These are phyloP conservation scores for Quercus phellos DNA, from an alignment of 331 rosid genomes.

Conservation along the genomic window DNA sequence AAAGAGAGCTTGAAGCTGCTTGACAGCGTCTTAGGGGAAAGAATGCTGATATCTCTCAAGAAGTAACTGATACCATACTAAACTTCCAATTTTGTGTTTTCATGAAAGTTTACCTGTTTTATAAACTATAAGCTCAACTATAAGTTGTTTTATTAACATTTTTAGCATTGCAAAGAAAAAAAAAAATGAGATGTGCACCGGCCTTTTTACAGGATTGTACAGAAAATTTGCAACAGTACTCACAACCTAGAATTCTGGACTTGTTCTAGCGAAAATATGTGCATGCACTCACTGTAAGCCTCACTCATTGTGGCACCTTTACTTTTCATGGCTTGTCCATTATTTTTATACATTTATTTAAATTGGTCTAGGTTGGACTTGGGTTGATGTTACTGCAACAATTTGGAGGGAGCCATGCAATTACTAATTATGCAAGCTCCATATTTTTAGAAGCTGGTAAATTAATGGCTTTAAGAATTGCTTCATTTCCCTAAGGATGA, in stretches of 20 bases:
- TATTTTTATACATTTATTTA: background rate
- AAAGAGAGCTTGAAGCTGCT: no score
- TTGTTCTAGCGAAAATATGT: conserved; percentile 61
- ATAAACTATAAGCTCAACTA: no score
- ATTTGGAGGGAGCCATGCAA: conserved; percentile 77
- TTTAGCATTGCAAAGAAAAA: no score
- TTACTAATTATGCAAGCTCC: conserved; percentile 63
- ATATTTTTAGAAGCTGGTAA: conserved; percentile 73
- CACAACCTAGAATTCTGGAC: conserved; percentile 50
- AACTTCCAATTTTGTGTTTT: no score
- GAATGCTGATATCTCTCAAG: no score
- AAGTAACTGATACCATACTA: no score
- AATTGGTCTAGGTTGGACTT: conserved; percentile 58
- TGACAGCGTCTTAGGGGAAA: no score
- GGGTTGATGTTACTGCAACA: conserved; percentile 85
- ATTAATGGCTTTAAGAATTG: background rate
- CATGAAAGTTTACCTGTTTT: no score
- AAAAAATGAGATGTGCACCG: no score
- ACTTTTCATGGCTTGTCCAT: background rate
- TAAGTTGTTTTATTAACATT: no score
- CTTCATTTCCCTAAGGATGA: background rate
- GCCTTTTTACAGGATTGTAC: conserved; percentile 55
- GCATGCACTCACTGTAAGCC: conserved; percentile 63
- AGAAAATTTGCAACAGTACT: conserved; percentile 43
- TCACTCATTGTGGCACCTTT: background rate